Percentiles rank a stretch among this genome's conserved stretches.
Evolutionary conservation across 2,329 filamentous ascomycete species (phyloP).

Genomic region (Colletotrichum simmondsii): DNA sequence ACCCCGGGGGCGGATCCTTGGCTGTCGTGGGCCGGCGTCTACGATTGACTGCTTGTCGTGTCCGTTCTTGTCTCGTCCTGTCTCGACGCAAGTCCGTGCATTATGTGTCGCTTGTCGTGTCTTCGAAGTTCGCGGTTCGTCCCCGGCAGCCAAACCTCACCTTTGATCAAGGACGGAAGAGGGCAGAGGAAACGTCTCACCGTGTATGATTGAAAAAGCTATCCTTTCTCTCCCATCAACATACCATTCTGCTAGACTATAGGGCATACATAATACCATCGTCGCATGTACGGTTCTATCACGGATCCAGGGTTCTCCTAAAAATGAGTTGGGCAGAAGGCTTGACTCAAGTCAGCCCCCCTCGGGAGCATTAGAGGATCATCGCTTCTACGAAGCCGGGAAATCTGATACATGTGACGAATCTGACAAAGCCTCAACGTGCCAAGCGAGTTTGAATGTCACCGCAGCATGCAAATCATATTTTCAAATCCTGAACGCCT

Average conservation of each 20-base stretch:
- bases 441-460: not conserved
- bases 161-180: not conserved
- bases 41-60: not conserved
- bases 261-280: not conserved
- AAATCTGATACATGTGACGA: slow-evolving; percentile 9
- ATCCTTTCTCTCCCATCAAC: not conserved
- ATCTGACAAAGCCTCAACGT: not conserved
- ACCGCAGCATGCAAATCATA: not conserved
- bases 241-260: not conserved
- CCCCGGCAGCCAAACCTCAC: too few relatives aligned
- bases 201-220: not conserved
- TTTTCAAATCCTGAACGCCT: not conserved
- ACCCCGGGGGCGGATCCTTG: not conserved
- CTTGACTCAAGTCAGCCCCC: not conserved
- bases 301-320: not conserved
- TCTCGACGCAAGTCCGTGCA: not conserved
- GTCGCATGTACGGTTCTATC: not conserved
- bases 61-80: not conserved
- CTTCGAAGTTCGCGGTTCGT: not conserved
- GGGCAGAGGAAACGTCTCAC: not conserved
- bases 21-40: not conserved
- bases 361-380: not conserved
- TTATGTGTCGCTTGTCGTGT: too few relatives aligned
- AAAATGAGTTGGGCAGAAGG: not conserved
- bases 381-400: not conserved